Base-by-base conservation (phyloP, 2,329 filamentous ascomycete species). In the Harringtonia lauricola region DNA sequence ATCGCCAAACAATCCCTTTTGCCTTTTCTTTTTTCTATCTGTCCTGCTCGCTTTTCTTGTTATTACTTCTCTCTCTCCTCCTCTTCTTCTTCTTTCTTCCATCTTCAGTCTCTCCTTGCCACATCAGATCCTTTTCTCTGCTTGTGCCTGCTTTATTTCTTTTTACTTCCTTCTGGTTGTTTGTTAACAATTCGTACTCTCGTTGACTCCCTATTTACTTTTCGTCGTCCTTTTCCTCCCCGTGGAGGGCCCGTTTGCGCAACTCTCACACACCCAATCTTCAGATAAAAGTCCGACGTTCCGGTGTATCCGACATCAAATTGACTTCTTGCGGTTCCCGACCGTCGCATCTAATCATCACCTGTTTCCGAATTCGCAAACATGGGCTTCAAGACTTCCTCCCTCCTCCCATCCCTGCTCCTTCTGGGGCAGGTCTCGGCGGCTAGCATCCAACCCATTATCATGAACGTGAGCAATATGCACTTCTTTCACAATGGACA, bases 401-500 rank as follows among this genome's bases (percentile, higher is more conserved):
- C 66, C 44, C 52, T 71, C 31, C 33, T 57, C 26, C 49, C 56
- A 37, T 52, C 58, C 45, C 52, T 56, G 45, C 52, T 60, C 44
- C 47, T 60, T 48, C 54, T 65, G 47, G 63, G 66, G 43, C 59
- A 64, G 51, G 54, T 66, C 2, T 28, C 33, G 26, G 63, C 63
- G 26, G 63, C 63, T 41, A 64, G 64, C 37, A 59, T 75, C 24
- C 64, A 79, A 52, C 71, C 78, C 48, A 81, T 84, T 55, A 64
- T 77, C 54, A 78, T 79, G 71, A 89, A 89, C 75, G 80, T 81
- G 19, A 39, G 50, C 22, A 7, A 31, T 31, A 4, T 8, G 8
- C 14, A 4, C 30, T 4, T 13, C 15, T n/a, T 31, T 31, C 30
- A 13, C 5, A 31, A 5, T 5, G 13, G 4, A 13, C 15, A 13